These are phyloP conservation scores for Sugiyamaella japonica DNA, from an alignment of 1,139 yeast genomes.

Conservation along the genomic window DNA sequence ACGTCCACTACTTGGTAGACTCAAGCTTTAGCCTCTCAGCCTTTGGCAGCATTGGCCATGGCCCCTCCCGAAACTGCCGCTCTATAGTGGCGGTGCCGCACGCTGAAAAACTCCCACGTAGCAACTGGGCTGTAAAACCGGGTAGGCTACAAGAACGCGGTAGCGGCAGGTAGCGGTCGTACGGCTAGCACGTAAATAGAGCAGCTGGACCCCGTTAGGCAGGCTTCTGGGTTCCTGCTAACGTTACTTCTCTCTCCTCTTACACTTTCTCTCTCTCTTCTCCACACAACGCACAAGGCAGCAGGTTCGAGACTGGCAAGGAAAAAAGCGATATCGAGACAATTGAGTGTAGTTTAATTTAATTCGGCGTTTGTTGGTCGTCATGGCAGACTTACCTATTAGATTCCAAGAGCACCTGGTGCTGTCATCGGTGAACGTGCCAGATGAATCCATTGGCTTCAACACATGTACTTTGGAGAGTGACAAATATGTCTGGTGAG, in stretches of 20 bases:
- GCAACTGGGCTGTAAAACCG: not conserved
- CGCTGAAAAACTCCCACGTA: constrained; percentile 10
- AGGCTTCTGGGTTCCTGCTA: not conserved
- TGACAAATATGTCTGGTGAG: constrained; percentile 70
- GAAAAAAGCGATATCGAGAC: not conserved
- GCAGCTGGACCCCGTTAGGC: too few species aligned
- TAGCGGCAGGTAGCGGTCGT: not conserved
- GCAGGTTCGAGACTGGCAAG: not conserved
- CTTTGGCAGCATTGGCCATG: too few species aligned
- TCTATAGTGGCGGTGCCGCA: not conserved
- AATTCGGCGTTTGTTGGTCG: constrained; percentile 2
- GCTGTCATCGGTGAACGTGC: constrained; percentile 81
- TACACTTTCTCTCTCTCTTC: constrained; percentile 3
- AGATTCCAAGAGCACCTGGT: constrained; percentile 94
- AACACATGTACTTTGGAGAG: constrained; percentile 93
- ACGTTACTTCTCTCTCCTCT: not conserved
- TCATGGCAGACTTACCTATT: constrained; percentile 72
- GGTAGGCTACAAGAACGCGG: not conserved
- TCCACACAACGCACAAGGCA: constrained; percentile 7
- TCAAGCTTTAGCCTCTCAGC: too few species aligned
- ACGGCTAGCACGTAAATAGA: too few species aligned
- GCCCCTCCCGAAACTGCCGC: not conserved
- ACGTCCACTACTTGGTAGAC: too few species aligned
- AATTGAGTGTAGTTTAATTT: constrained; percentile 10
- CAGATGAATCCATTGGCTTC: constrained; percentile 82